Conservation (phyloP, 2,329 filamentous ascomycete species). For the Ophiocordyceps camponoti-floridani region DNA sequence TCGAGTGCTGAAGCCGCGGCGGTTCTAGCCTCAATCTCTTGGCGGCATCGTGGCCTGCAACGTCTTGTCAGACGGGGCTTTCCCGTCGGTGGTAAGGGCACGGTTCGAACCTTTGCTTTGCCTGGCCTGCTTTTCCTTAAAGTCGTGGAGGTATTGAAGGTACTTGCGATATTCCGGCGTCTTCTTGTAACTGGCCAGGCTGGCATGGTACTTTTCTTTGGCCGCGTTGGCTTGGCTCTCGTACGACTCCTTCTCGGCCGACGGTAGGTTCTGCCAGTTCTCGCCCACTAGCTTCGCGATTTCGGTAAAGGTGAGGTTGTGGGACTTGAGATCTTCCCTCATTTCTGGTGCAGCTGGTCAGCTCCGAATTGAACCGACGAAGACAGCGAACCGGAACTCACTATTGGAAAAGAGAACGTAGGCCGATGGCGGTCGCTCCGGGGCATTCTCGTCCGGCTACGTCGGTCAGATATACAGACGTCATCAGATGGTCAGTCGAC, state of each 20-base stretch:
- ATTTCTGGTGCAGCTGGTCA: slow-evolving; percentile 33
- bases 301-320: slow-evolving; percentile 64
- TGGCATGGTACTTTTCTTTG: slow-evolving; percentile 62
- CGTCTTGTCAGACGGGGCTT: background rate
- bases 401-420: slow-evolving; percentile 79
- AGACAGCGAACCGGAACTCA: slow-evolving; percentile 22
- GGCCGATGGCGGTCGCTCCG: slow-evolving; percentile 62
- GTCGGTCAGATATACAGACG: background rate
- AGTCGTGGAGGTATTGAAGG: slow-evolving; percentile 54
- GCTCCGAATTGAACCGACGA: background rate
- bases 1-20: slow-evolving; percentile 16
- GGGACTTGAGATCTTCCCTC: slow-evolving; percentile 58
- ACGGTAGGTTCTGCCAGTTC: slow-evolving; percentile 57
- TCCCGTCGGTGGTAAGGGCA: too few species aligned
- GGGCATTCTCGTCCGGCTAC: slow-evolving; percentile 60
- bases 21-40: slow-evolving; percentile 30
- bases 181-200: slow-evolving; percentile 61
- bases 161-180: slow-evolving; percentile 53
- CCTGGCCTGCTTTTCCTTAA: slow-evolving; percentile 53
- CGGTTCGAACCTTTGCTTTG: slow-evolving; percentile 32
- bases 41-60: slow-evolving; percentile 18
- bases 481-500: background rate
- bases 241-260: slow-evolving; percentile 50
- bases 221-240: slow-evolving; percentile 54
- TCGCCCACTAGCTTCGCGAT: slow-evolving; percentile 72